A percentile compares a stretch with the other conserved stretches of the same genome.
Conservation (phyloP, 768 basidiomycete genomes). For the Lanmaoa pseudosensibilis region DNA sequence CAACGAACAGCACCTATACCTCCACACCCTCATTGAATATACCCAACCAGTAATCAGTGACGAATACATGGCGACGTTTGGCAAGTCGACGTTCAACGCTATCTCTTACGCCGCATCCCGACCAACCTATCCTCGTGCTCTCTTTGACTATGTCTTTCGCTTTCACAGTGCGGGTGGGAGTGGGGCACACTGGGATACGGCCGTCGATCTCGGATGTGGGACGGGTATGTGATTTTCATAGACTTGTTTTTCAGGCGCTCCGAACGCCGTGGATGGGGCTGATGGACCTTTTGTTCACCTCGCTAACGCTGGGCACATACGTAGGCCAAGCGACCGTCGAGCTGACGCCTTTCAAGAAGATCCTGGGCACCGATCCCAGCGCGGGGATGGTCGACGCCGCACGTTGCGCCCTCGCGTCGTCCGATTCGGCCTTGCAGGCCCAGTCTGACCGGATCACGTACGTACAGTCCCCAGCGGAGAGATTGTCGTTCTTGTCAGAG, state of each 20-base stretch:
- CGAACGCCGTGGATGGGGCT: background rate
- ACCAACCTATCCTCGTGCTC: conserved; percentile 67
- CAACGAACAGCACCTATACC: background rate
- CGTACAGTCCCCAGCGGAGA: conserved; percentile 51
- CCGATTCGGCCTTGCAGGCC: conserved; percentile 9
- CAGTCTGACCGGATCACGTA: conserved; percentile 32
- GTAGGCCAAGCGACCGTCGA: conserved; percentile 58
- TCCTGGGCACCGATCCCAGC: conserved; percentile 75
- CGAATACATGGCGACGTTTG: conserved; percentile 71
- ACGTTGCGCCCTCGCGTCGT: conserved; percentile 17
- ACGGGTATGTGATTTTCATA: conserved; percentile 51
- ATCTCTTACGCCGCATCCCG: conserved; percentile 64
- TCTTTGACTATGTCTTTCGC: conserved; percentile 62
- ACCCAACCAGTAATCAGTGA: background rate
- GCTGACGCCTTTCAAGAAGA: conserved; percentile 54
- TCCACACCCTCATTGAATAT: background rate
- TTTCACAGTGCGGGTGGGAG: conserved; percentile 46
- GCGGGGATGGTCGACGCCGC: conserved; percentile 67
- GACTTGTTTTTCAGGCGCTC: background rate
- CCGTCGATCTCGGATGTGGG: conserved; percentile 80
- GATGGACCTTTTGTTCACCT: background rate
- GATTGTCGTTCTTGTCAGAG: conserved; percentile 48
- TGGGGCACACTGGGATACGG: conserved; percentile 47
- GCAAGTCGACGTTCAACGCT: conserved; percentile 68
- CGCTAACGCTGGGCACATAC: background rate